Evolutionary conservation across 2,329 filamentous ascomycete genomes (phyloP).

Genomic region (Claviceps pazoutovae): DNA sequence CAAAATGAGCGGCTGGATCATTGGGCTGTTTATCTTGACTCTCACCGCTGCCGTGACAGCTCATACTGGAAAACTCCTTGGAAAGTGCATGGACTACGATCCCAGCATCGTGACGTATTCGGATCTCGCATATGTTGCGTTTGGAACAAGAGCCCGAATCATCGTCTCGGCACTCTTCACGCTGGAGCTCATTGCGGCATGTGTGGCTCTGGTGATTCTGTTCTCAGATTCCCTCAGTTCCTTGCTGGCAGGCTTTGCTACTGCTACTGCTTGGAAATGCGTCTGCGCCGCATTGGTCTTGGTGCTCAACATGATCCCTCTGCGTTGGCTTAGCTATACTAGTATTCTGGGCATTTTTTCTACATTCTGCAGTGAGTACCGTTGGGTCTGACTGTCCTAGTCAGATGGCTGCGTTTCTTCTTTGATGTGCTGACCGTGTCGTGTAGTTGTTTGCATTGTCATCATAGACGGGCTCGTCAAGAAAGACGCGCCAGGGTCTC

Average conservation of each 20-base stretch:
- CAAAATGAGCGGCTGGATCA: conserved; percentile 77
- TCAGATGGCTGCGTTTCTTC: no score
- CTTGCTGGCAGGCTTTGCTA: conserved; percentile 55
- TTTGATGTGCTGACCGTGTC: neutral
- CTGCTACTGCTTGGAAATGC: conserved; percentile 66
- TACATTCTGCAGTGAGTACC: conserved; percentile 66
- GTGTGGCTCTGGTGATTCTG: conserved; percentile 80
- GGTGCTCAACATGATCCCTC: conserved; percentile 70
- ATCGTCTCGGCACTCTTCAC: conserved; percentile 78
- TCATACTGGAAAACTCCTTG: conserved; percentile 75
- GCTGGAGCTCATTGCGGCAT: conserved; percentile 73
- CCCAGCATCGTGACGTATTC: conserved; percentile 82
- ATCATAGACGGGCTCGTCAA: conserved; percentile 81
- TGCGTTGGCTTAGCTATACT: conserved; percentile 75
- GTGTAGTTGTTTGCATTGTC: conserved; percentile 70
- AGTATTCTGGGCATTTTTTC: conserved; percentile 87
- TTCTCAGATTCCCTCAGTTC: conserved; percentile 81
- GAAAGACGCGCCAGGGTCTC: conserved; percentile 62
- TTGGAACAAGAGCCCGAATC: conserved; percentile 67
- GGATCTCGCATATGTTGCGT: conserved; percentile 82
- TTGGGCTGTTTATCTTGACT: conserved; percentile 61
- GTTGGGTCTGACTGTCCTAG: no score
- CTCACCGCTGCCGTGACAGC: conserved; percentile 63
- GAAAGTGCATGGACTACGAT: conserved; percentile 80
- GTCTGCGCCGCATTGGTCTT: conserved; percentile 66